phyloP scores from a whole-genome alignment of 306 rosid genomes.

The Dryas alaskensis region DNA sequence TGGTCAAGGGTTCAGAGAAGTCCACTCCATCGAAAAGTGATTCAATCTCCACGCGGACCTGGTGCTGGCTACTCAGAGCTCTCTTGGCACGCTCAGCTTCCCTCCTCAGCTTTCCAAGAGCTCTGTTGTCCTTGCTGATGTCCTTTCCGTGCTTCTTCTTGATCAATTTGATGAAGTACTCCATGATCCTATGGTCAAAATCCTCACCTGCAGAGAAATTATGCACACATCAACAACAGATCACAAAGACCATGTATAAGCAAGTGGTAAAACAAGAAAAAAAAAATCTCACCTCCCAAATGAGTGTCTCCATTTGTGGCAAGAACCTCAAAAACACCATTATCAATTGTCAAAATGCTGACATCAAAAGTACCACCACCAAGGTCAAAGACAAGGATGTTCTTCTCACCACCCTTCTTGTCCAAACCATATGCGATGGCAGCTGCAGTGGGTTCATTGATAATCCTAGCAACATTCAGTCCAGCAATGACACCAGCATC shows the following conservation, averaged over 20 bases:
- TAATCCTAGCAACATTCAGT: conserved; percentile 93
- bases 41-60: conserved; percentile 94
- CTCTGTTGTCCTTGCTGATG: conserved; percentile 96
- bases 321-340: conserved; percentile 96
- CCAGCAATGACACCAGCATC: conserved; percentile 97
- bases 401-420: conserved; percentile 98
- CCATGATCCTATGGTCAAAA: conserved; percentile 90
- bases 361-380: conserved; percentile 99
- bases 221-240: neutral
- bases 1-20: conserved; percentile 85
- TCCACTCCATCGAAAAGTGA: conserved; percentile 89
- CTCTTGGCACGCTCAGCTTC: conserved; percentile 97
- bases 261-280: neutral
- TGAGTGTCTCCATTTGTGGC: conserved; percentile 97
- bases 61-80: conserved; percentile 99
- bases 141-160: conserved; percentile 95
- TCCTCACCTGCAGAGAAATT: conserved; percentile 67
- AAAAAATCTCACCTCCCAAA: conserved; percentile 73
- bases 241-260: neutral
- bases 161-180: conserved; percentile 94
- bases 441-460: conserved; percentile 97
- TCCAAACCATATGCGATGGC: conserved; percentile 97
- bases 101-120: conserved; percentile 93
- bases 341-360: conserved; percentile 96
- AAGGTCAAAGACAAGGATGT: conserved; percentile 95